Conservation (phyloP, 768 basidiomycete genomes). For the Leccinum obscurum region DNA sequence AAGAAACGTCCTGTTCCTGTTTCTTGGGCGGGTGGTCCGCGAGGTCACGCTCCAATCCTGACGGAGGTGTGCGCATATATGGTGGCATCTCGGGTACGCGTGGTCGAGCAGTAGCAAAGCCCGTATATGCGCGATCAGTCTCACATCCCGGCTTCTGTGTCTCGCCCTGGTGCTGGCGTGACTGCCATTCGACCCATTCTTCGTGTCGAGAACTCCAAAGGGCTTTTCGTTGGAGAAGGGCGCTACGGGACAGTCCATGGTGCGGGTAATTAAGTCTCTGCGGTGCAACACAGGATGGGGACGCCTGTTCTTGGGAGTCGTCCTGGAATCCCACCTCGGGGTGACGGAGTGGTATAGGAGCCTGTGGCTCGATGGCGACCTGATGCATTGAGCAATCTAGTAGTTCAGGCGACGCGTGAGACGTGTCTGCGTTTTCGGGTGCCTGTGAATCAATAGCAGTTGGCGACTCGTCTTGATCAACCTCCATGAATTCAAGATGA, state of each 20-base stretch:
- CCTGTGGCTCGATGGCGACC: slow-evolving; percentile 15
- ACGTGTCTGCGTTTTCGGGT: slow-evolving; percentile 12
- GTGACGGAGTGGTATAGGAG: slow-evolving; percentile 27
- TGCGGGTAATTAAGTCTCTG: slow-evolving; percentile 49
- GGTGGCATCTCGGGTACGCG: slow-evolving; percentile 6
- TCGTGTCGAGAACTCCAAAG: slow-evolving; percentile 62
- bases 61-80: slow-evolving; percentile 23
- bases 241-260: slow-evolving; percentile 63
- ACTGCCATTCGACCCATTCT: slow-evolving; percentile 45
- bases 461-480: slow-evolving; percentile 2
- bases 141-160: background rate
- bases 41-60: slow-evolving; percentile 35
- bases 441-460: slow-evolving; percentile 15
- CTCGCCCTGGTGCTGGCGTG: slow-evolving; percentile 11
- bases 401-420: slow-evolving; percentile 12
- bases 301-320: slow-evolving; percentile 2
- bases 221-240: slow-evolving; percentile 57
- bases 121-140: slow-evolving; percentile 29
- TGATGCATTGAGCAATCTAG: slow-evolving; percentile 19
- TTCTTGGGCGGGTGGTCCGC: slow-evolving; percentile 4
- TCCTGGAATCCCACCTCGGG: slow-evolving; percentile 6
- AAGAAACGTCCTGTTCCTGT: slow-evolving; percentile 18
- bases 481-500: slow-evolving; percentile 1
- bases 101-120: slow-evolving; percentile 15
- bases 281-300: slow-evolving; percentile 11